Evolutionary conservation across 208 protist genomes (phyloP).

Genomic region (Acanthamoeba culbertsoni): DNA sequence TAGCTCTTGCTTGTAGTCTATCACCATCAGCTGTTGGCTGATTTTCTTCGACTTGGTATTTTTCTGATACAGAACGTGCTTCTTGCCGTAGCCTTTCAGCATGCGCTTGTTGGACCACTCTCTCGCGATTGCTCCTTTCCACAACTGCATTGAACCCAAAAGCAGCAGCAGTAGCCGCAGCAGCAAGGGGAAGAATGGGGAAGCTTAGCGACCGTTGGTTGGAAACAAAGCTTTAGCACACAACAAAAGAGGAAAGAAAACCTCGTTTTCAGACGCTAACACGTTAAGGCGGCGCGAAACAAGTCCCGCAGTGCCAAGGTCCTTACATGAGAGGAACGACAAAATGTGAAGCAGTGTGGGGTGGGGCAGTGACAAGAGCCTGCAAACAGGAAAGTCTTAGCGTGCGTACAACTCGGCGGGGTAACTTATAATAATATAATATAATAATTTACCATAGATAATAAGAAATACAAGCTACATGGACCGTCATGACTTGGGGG

Average conservation of each 20-base stretch:
- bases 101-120: conserved; percentile 33
- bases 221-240: no score
- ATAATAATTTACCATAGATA: no score
- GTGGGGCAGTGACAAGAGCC: background rate
- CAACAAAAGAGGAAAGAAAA: no score
- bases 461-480: no score
- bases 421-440: no score
- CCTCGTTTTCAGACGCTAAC: background rate
- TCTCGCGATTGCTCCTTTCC: background rate
- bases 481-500: no score
- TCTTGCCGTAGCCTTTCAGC: conserved; percentile 41
- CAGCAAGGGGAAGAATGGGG: background rate
- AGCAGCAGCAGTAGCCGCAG: no score
- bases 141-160: background rate
- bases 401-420: no score
- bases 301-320: background rate
- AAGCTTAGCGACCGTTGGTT: no score
- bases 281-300: conserved; percentile 2
- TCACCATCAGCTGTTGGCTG: conserved; percentile 36
- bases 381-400: background rate
- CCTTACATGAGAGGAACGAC: background rate
- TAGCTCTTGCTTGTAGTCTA: conserved; percentile 32
- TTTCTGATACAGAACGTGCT: conserved; percentile 14
- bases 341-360: background rate
- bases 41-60: conserved; percentile 48